phyloP scores from a whole-genome alignment of 2,329 filamentous ascomycete genomes.

The Anisogramma anomala region DNA sequence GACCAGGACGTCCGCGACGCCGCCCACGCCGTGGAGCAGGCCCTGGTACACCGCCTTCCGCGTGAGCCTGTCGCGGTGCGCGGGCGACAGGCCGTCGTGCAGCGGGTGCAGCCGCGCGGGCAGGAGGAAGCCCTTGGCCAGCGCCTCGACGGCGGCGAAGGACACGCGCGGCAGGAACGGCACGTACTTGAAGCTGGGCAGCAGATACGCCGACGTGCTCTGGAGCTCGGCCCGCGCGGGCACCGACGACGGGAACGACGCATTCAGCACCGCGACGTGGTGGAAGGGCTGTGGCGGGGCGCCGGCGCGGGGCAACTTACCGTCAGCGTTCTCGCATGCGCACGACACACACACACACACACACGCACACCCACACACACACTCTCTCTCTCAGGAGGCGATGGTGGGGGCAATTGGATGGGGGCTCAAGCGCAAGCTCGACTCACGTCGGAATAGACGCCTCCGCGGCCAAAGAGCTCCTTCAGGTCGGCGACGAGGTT shows the following conservation, averaged over 20 bases:
- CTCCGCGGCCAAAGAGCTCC: conserved; percentile 53
- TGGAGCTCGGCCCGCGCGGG: conserved; percentile 34
- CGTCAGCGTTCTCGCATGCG: conserved; percentile 25
- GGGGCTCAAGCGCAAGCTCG: not conserved
- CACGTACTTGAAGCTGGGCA: conserved; percentile 76
- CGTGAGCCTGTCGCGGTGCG: conserved; percentile 40
- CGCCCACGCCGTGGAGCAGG: conserved; percentile 44
- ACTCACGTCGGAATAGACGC: conserved; percentile 55
- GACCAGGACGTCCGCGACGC: conserved; percentile 59
- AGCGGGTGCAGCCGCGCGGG: conserved; percentile 49
- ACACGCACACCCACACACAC: not conserved
- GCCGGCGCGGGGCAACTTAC: conserved; percentile 18
- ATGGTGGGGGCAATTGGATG: no score
- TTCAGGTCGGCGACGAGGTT: conserved; percentile 64
- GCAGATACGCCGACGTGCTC: conserved; percentile 58
- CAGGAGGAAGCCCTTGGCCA: conserved; percentile 55
- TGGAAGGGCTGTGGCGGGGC: conserved; percentile 60
- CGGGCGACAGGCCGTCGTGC: conserved; percentile 47
- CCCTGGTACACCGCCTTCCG: conserved; percentile 41
- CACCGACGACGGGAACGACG: conserved; percentile 56
- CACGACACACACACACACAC: conserved; percentile 5
- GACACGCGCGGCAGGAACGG: conserved; percentile 55
- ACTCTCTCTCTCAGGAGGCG: no score
- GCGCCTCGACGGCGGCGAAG: conserved; percentile 41
- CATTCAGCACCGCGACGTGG: conserved; percentile 64